Evolutionary conservation across 768 basidiomycete species (phyloP), one percentile per base, ranked within the genome.

Genomic region (Hysterangium stoloniferum): DNA sequence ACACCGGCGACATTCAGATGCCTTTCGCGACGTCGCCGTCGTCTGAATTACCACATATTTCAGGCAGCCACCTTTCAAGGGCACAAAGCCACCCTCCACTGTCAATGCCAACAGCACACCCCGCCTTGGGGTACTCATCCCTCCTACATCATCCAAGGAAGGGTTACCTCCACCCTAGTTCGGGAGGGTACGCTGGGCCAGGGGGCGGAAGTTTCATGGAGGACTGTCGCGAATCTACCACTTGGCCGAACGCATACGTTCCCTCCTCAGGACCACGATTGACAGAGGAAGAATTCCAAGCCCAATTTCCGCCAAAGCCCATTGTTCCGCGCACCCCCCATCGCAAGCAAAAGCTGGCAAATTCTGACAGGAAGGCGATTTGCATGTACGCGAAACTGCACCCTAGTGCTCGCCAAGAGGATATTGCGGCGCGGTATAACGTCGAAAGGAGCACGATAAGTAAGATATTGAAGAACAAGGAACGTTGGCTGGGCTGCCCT

Each of bases 391-490:
- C 81, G 53, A 66, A 72, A 46, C 67, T 79, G 3, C 70, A 87
- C 59, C 85, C 84, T 0, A 76, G 77, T 46, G 72, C 78, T 17
- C 78, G 85, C 52, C 91, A 94, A 64, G 88, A 92, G 60, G 86
- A 90, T 61, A 89, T 94, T 58, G 91, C 84, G 4, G 69, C 70
- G 9, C 67, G 69, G 28, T 93, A 84, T 62, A 77, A 78, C 44
- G 84, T 92, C 53, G 91, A 94, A 61, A 80, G 91, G 46, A 92
- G 88, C 68, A 94, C 91, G n/a, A 84, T 94, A 64, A 87, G 85
- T 67, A 93, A 94, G 68, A 92, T 91, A 55, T 73, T 93, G 57
- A 92, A 92, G 65, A 70, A 84, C 60, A 89, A 86, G 66, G 72
- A 74, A n/a, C 78, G 80, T 56, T 94, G 89, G 90, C 68, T 92